These are phyloP conservation scores for Ascochyta koolunga DNA, from an alignment of 2,329 filamentous ascomycete genomes.

Conservation along the genomic window DNA sequence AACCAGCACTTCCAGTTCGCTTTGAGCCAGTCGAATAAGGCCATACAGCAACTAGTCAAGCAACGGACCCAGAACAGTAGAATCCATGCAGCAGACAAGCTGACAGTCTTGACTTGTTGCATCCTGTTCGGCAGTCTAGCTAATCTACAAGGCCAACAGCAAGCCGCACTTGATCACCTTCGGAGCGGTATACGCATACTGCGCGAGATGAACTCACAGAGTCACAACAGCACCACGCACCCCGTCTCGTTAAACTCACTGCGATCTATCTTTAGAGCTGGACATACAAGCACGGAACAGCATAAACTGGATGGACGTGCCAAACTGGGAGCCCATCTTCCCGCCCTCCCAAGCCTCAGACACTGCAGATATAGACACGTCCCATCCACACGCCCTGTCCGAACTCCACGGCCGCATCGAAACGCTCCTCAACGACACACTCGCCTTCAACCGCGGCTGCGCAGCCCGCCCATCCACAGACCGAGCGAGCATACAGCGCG, in stretches of 20 bases:
- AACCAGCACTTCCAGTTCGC: constrained; percentile 38
- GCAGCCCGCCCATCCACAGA: constrained; percentile 20
- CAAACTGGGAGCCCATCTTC: constrained; percentile 33
- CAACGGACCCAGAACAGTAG: constrained; percentile 6
- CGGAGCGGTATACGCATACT: constrained; percentile 40
- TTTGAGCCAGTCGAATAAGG: constrained; percentile 39
- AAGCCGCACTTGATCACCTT: constrained; percentile 36
- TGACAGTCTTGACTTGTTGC: constrained; percentile 40
- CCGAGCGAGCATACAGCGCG: constrained; percentile 14
- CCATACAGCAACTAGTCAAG: constrained; percentile 32
- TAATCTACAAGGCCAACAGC: constrained; percentile 41
- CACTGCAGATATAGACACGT: background rate
- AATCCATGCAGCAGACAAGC: constrained; percentile 24
- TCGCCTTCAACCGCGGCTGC: constrained; percentile 32
- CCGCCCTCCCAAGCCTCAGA: constrained; percentile 9
- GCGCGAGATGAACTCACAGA: constrained; percentile 32
- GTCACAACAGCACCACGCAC: constrained; percentile 16
- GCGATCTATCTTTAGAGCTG: constrained; percentile 38
- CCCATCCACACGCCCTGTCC: constrained; percentile 10
- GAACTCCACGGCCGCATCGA: constrained; percentile 29
- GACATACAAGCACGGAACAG: constrained; percentile 40
- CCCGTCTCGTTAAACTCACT: constrained; percentile 36
- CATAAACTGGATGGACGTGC: constrained; percentile 27
- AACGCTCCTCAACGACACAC: constrained; percentile 29
- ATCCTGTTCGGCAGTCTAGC: constrained; percentile 41